phyloP scores from a whole-genome alignment of 2,329 filamentous ascomycete species.

The Fusarium anguioides region DNA sequence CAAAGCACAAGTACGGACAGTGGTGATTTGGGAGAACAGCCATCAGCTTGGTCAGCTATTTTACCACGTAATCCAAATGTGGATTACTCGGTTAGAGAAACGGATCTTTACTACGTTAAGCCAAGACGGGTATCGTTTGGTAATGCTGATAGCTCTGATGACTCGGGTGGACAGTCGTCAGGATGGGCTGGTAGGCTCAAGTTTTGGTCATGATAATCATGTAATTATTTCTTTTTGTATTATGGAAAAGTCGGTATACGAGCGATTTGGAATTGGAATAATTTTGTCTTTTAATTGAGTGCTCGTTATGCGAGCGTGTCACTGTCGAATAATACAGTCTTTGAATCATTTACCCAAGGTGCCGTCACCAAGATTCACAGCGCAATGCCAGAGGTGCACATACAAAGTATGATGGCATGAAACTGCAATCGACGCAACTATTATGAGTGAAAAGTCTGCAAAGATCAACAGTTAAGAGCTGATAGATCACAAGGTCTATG shows the following conservation, averaged over 20 bases:
- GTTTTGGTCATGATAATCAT: constrained; percentile 25
- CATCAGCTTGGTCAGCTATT: constrained; percentile 18
- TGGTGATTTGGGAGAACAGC: not conserved
- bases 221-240: not conserved
- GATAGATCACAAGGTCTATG: not conserved
- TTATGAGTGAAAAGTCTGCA: not conserved
- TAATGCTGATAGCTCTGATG: not conserved
- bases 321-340: no score
- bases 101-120: constrained; percentile 49
- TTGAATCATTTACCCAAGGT: not conserved
- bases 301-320: no score
- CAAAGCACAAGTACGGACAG: constrained; percentile 6
- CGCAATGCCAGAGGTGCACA: not conserved
- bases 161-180: not conserved
- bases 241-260: not conserved
- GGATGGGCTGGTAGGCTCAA: constrained; percentile 12
- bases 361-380: no score
- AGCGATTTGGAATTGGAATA: not conserved
- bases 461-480: not conserved
- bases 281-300: not conserved
- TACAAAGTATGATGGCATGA: no score
- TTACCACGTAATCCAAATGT: constrained; percentile 36
- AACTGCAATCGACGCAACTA: no score
- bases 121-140: constrained; percentile 36
- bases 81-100: constrained; percentile 53